Conservation (phyloP, 2,329 filamentous ascomycete species). For the Claviceps pazoutovae region DNA sequence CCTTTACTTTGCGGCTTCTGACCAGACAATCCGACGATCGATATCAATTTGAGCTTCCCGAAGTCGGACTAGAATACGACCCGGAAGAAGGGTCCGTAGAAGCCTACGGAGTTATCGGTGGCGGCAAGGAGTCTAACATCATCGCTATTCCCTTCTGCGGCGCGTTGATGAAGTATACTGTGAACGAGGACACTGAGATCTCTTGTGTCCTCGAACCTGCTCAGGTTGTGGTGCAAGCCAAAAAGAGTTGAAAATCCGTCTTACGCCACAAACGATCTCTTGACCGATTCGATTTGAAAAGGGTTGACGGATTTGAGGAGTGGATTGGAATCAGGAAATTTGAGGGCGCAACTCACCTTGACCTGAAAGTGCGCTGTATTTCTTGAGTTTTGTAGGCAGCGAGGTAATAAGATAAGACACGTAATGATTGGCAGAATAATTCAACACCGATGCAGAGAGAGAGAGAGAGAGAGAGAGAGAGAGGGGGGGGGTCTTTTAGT, state of each 20-base stretch:
- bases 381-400: no score
- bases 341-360: no score
- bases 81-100: background rate
- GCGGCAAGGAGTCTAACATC: background rate
- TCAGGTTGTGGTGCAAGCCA: background rate
- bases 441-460: no score
- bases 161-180: background rate
- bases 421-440: no score
- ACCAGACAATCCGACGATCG: background rate
- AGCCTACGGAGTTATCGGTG: background rate
- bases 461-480: no score
- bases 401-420: no score
- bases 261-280: background rate
- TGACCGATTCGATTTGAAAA: no score
- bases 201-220: background rate
- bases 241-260: background rate
- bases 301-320: background rate
- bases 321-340: background rate
- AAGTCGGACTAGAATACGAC: background rate
- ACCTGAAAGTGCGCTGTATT: no score
- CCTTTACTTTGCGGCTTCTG: background rate
- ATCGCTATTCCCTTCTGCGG: background rate
- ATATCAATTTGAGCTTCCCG: background rate
- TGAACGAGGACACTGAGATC: background rate
- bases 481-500: no score